Evolutionary conservation across 2,329 filamentous ascomycete species (phyloP).

Genomic region (Penicillium sp.): DNA sequence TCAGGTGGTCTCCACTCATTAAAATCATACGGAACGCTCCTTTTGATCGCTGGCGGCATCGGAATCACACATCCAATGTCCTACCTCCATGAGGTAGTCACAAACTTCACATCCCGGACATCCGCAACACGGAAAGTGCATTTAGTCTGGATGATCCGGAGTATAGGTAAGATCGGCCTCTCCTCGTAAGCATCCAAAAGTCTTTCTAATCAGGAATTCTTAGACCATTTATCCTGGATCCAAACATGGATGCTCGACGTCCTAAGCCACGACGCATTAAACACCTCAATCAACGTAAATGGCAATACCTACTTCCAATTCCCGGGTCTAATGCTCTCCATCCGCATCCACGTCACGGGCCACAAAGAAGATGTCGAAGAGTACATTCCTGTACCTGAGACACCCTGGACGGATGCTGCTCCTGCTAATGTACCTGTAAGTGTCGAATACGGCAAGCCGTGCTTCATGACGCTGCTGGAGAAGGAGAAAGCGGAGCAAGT

Average conservation of each 20-base stretch:
- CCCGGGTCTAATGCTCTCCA: slow-evolving; percentile 26
- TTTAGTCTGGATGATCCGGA: slow-evolving; percentile 36
- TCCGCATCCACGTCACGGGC: slow-evolving; percentile 31
- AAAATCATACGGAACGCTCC: slow-evolving; percentile 33
- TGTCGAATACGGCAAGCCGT: slow-evolving; percentile 29
- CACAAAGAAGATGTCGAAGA: slow-evolving; percentile 26
- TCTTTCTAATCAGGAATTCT: not conserved
- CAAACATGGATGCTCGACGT: slow-evolving; percentile 37
- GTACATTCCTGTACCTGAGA: slow-evolving; percentile 21
- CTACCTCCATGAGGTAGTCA: slow-evolving; percentile 32
- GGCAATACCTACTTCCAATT: slow-evolving; percentile 27
- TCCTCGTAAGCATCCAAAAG: not conserved
- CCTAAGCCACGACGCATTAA: slow-evolving; percentile 28
- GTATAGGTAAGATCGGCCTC: slow-evolving; percentile 23
- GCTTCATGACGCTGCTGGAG: slow-evolving; percentile 25
- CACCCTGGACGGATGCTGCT: slow-evolving; percentile 27
- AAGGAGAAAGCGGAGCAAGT: slow-evolving; percentile 30
- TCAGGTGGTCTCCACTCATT: slow-evolving; percentile 33
- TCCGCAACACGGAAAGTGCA: slow-evolving; percentile 30
- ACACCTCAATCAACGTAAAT: slow-evolving; percentile 19
- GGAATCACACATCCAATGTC: slow-evolving; percentile 40
- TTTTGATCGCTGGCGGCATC: slow-evolving; percentile 39
- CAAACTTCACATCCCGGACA: slow-evolving; percentile 23
- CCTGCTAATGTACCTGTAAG: slow-evolving; percentile 27
- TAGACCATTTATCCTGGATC: slow-evolving; percentile 37